phyloP scores from a whole-genome alignment of 805 yeast species.

The Pichia ethanolica region DNA sequence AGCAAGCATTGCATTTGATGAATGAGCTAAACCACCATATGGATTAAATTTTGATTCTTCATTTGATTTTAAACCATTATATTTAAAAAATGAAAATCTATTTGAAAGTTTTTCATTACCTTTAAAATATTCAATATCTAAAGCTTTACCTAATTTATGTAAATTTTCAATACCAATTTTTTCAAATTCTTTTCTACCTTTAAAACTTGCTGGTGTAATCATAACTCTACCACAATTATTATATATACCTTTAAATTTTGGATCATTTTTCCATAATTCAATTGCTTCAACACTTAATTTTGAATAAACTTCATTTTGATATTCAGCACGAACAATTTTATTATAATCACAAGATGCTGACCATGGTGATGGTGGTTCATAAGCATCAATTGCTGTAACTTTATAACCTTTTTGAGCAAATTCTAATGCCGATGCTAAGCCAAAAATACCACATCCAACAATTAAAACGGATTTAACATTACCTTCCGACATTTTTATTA shows the following conservation, averaged over 20 bases:
- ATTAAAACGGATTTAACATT: conserved; percentile 10
- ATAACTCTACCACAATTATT: conserved; percentile 37
- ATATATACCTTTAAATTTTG: conserved; percentile 28
- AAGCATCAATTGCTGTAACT: conserved; percentile 34
- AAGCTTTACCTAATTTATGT: conserved; percentile 21
- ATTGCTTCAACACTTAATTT: conserved; percentile 39
- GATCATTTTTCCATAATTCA: conserved; percentile 31
- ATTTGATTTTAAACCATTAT: conserved; percentile 9
- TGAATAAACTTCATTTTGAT: conserved; percentile 36
- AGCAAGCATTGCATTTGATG: conserved; percentile 31
- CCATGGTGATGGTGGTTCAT: conserved; percentile 36
- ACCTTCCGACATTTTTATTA: neutral
- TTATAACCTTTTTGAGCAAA: conserved; percentile 26
- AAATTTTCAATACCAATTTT: conserved; percentile 30
- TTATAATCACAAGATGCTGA: conserved; percentile 44
- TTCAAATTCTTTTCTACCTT: conserved; percentile 34
- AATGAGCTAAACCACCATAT: conserved; percentile 36
- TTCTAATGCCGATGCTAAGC: conserved; percentile 37
- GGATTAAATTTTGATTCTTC: conserved; percentile 27
- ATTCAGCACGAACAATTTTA: conserved; percentile 43
- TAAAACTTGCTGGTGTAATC: conserved; percentile 28
- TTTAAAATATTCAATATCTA: conserved; percentile 21
- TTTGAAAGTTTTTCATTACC: conserved; percentile 28
- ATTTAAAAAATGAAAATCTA: conserved; percentile 14
- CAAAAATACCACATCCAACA: conserved; percentile 39